phyloP scores from a whole-genome alignment of 768 basidiomycete species.

The Suillus cothurnatus region DNA sequence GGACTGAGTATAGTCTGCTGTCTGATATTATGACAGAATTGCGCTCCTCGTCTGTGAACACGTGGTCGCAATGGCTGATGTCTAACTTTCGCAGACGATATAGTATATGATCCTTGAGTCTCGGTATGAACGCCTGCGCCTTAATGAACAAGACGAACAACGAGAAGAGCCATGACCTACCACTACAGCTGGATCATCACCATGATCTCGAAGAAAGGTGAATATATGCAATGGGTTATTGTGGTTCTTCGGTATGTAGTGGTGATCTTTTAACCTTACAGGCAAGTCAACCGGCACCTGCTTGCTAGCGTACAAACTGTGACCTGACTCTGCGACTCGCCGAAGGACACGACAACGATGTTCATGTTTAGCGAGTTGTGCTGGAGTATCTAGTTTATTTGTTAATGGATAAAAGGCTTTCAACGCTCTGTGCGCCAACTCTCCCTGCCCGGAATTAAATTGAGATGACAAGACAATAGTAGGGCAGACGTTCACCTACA shows the following conservation, averaged over 20 bases:
- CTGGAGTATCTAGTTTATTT: background rate
- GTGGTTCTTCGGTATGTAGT: background rate
- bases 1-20: background rate
- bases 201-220: background rate
- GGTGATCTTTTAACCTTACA: background rate
- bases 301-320: background rate
- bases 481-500: background rate
- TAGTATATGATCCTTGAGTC: no score
- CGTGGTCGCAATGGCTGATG: background rate
- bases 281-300: background rate
- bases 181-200: background rate
- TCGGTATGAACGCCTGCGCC: no score
- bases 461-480: no score
- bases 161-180: background rate
- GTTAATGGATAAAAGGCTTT: background rate
- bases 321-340: background rate
- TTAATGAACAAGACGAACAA: background rate
- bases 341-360: background rate
- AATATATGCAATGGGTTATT: background rate
- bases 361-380: background rate
- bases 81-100: no score
- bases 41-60: background rate
- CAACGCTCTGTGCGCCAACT: background rate
- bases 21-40: background rate
- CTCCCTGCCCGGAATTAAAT: background rate